Conservation (phyloP, 345 rosid genomes). For the Bruguiera sexangula region DNA sequence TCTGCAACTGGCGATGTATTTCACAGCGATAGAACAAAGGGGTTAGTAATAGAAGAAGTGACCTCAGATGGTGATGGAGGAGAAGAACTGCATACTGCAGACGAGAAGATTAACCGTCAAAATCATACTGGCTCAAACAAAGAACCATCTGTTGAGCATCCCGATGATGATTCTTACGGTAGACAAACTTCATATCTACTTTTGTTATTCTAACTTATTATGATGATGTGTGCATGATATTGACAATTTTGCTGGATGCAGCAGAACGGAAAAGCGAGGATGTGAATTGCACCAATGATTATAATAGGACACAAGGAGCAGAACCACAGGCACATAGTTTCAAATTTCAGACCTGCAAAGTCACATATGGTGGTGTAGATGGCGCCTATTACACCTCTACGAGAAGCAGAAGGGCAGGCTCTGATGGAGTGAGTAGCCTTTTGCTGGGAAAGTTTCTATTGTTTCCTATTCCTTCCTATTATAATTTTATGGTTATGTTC, state of each 20-base stretch:
- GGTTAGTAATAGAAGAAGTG: slow-evolving; percentile 61
- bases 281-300: slow-evolving; percentile 27
- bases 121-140: slow-evolving; percentile 20
- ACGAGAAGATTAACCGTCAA: slow-evolving; percentile 15
- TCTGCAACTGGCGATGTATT: slow-evolving; percentile 21
- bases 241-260: slow-evolving; percentile 19
- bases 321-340: slow-evolving; percentile 30
- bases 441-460: not conserved
- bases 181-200: slow-evolving; percentile 6
- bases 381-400: slow-evolving; percentile 77
- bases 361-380: slow-evolving; percentile 74
- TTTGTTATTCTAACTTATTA: not conserved
- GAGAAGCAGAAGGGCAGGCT: slow-evolving; percentile 52
- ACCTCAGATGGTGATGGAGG: slow-evolving; percentile 50
- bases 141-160: slow-evolving; percentile 65
- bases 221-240: not conserved
- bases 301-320: slow-evolving; percentile 24
- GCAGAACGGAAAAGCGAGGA: slow-evolving; percentile 37
- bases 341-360: slow-evolving; percentile 49
- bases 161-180: slow-evolving; percentile 64
- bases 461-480: slow-evolving; percentile 5
- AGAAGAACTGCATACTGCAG: slow-evolving; percentile 7
- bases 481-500: slow-evolving; percentile 1
- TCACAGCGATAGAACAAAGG: slow-evolving; percentile 23
- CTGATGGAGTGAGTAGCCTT: slow-evolving; percentile 60